phyloP scores from a whole-genome alignment of 768 basidiomycete genomes.

The Agrocybe pediades region DNA sequence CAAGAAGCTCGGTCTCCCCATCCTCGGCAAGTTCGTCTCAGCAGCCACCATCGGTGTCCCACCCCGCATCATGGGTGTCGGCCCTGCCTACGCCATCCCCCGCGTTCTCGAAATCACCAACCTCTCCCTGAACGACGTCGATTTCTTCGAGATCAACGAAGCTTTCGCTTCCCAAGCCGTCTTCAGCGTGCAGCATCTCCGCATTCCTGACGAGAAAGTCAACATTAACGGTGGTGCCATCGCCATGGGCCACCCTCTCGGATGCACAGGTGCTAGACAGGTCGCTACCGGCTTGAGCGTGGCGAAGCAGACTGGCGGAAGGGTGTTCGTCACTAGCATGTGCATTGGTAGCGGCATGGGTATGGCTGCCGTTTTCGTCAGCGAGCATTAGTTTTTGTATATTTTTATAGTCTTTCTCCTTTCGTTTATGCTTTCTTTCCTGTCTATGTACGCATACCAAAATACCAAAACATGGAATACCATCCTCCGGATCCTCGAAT shows the following conservation, averaged over 20 bases:
- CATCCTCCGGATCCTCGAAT: too few species aligned
- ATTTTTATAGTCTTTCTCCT: too few species aligned
- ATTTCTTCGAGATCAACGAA: slow-evolving; percentile 93
- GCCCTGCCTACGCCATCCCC: slow-evolving; percentile 88
- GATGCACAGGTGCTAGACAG: slow-evolving; percentile 86
- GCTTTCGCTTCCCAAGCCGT: slow-evolving; percentile 87
- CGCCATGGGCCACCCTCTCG: slow-evolving; percentile 87
- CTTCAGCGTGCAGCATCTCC: slow-evolving; percentile 68
- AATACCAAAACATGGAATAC: too few species aligned
- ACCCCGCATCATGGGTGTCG: slow-evolving; percentile 89
- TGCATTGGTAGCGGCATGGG: slow-evolving; percentile 91
- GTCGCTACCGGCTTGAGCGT: slow-evolving; percentile 83
- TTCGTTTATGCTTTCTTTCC: too few species aligned
- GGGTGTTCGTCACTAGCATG: slow-evolving; percentile 89
- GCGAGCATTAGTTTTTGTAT: slow-evolving; percentile 84
- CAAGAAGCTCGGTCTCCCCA: slow-evolving; percentile 79
- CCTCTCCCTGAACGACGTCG: slow-evolving; percentile 68
- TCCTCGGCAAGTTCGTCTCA: slow-evolving; percentile 83
- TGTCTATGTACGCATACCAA: too few species aligned
- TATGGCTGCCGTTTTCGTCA: slow-evolving; percentile 86
- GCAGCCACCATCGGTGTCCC: slow-evolving; percentile 77
- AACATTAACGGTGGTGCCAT: slow-evolving; percentile 90
- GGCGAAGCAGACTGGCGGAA: slow-evolving; percentile 73
- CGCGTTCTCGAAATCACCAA: slow-evolving; percentile 68
- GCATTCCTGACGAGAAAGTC: slow-evolving; percentile 76